A percentile compares a stretch with the other conserved stretches of the same genome.
phyloP scores from a whole-genome alignment of 345 rosid genomes.

The Kernera saxatilis region DNA sequence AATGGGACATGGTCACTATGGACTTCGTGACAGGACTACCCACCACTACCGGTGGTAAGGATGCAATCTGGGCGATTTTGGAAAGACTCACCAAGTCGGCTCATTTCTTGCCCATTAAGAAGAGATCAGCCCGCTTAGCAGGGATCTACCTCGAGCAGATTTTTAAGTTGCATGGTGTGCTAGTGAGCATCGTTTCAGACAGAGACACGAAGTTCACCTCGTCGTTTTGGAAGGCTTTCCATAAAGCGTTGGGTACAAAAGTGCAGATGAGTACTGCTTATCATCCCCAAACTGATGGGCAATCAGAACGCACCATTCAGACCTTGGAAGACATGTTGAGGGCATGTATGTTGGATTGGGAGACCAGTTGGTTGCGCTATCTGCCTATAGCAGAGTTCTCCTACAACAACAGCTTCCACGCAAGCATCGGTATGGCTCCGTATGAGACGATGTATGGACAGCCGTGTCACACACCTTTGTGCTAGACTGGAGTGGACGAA shows the following conservation, averaged over 20 bases:
- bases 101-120: not conserved
- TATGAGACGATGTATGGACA: not conserved
- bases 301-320: too few species aligned
- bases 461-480: too few species aligned
- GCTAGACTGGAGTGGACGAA: not conserved
- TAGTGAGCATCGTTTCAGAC: too few species aligned
- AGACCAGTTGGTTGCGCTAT: not conserved
- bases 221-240: too few species aligned
- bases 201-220: too few species aligned
- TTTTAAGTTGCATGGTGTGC: not conserved
- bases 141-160: not conserved
- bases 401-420: not conserved
- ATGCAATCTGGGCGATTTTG: not conserved
- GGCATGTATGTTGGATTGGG: too few species aligned
- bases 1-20: too few species aligned
- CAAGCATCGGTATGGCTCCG: not conserved
- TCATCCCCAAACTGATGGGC: too few species aligned
- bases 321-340: not conserved
- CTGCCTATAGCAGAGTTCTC: not conserved
- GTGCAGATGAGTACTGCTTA: too few species aligned
- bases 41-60: not conserved
- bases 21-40: not conserved
- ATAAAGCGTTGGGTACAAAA: too few species aligned
- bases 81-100: not conserved
- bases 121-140: not conserved